Base-by-base conservation (phyloP, 768 basidiomycete species). In the Tylopilus intermedius region DNA sequence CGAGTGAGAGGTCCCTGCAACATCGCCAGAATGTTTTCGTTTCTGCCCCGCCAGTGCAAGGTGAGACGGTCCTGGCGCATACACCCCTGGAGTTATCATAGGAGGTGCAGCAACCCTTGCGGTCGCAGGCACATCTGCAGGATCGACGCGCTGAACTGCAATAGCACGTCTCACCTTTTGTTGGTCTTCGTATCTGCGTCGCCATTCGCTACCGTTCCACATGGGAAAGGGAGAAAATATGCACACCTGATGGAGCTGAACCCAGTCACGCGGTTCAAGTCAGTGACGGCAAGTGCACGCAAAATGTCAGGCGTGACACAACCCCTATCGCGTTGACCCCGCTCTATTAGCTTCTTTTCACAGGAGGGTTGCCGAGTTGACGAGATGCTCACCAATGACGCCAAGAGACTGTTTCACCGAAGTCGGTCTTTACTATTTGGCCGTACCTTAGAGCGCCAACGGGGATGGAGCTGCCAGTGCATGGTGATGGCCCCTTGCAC, bases 351-450 rank as follows among this genome's bases (percentile, higher is more conserved):
- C 62, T 58, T 49, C 54, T 59, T 58, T 59, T 59, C 54, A 39
- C 49, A 54, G 42, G 45, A 9, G 7, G 8, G 14, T 49, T 45
- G 53, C 38, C 37, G 26, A 29, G 49, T 22, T 55, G 55, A 61
- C 45, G 35, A 27, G 38, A 53, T 44, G 53, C 73, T 60, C 68
- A 87, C 87, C 88, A 90, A 58, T 90, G 88, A 39, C 80, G 74
- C 89, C 89, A 90, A 61, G 82, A 75, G 3, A 89, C 80, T 0
- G 75, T 79, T 65, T 87, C 84, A 44, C 84, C 81, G 47, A 75
- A 80, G 37, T 75, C 67, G 18, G 65, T 71, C 8, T 62, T 61
- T 7, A 66, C 67, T 6, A 75, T 75, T 47, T 72, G 69, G 0
- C 88, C 88, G 59, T 90, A 88, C n/a, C 88, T 72, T 53, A 90